Conservation (phyloP, 331 rosid species). For the Quercus lobata region DNA sequence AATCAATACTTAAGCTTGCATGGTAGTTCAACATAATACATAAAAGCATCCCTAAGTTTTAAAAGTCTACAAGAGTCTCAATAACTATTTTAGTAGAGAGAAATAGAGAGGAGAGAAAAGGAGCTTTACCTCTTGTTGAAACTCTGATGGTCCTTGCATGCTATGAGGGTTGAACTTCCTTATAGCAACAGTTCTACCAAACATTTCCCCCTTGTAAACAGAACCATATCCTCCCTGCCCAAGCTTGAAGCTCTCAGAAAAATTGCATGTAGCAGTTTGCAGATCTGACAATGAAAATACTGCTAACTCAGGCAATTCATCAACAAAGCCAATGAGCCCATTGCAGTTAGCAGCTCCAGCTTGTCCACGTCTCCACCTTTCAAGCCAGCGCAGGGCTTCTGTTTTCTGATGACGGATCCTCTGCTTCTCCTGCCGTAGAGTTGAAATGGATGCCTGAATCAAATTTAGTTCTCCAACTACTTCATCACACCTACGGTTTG, state of each 20-base stretch:
- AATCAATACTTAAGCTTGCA: not conserved
- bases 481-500: conserved; percentile 60
- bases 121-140: conserved; percentile 67
- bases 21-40: not conserved
- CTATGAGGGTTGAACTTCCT: conserved; percentile 62
- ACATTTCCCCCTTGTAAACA: conserved; percentile 85
- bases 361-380: conserved; percentile 70
- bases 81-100: conserved; percentile 1
- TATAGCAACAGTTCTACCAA: conserved; percentile 83
- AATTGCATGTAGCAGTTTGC: conserved; percentile 81
- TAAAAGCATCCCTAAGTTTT: not conserved
- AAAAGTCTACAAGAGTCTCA: not conserved
- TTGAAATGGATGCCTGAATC: conserved; percentile 74
- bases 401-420: conserved; percentile 61
- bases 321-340: conserved; percentile 49
- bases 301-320: conserved; percentile 55
- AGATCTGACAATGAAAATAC: conserved; percentile 80
- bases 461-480: conserved; percentile 54
- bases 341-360: conserved; percentile 53
- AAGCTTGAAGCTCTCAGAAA: conserved; percentile 77
- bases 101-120: not conserved
- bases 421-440: conserved; percentile 68
- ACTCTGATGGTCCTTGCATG: conserved; percentile 68
- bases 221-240: conserved; percentile 68
- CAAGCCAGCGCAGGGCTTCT: conserved; percentile 80